A percentile compares a stretch with the other conserved stretches of the same genome.
These are phyloP conservation scores for Orbilia blumenaviensis DNA, from an alignment of 2,329 filamentous ascomycete genomes.

Conservation along the genomic window DNA sequence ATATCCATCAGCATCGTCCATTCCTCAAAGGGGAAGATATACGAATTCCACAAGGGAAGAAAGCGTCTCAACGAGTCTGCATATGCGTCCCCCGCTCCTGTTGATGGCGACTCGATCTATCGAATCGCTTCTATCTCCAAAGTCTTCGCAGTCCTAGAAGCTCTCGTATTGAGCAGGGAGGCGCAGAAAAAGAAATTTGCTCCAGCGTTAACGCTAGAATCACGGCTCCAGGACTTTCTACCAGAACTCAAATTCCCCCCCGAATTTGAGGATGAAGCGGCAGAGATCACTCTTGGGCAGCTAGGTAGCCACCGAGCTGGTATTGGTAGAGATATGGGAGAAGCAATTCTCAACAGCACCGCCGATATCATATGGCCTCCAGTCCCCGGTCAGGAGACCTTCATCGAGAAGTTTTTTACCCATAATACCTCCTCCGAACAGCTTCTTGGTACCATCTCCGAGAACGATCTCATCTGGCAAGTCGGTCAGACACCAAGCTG, in stretches of 20 bases:
- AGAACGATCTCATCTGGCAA: constrained; percentile 27
- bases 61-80: constrained; percentile 32
- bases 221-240: constrained; percentile 25
- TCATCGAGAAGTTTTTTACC: constrained; percentile 20
- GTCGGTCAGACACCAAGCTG: constrained; percentile 40
- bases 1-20: constrained; percentile 45
- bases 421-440: constrained; percentile 27
- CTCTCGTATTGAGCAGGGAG: constrained; percentile 19
- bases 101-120: constrained; percentile 30
- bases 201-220: constrained; percentile 27
- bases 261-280: constrained; percentile 29
- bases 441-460: neutral
- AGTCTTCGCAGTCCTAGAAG: constrained; percentile 26
- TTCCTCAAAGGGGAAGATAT: constrained; percentile 44
- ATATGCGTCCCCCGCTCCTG: neutral
- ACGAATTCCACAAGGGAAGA: constrained; percentile 38
- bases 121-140: constrained; percentile 44
- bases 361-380: constrained; percentile 34
- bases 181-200: constrained; percentile 15
- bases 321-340: constrained; percentile 38
- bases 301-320: constrained; percentile 39
- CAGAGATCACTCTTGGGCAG: constrained; percentile 35
- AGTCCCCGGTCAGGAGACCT: neutral
- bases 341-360: constrained; percentile 11
- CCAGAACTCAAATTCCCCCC: constrained; percentile 38